Percentiles rank a stretch among this genome's conserved stretches.
phyloP scores from a whole-genome alignment of 257 asterid genomes.

The Solanum neorickii region DNA sequence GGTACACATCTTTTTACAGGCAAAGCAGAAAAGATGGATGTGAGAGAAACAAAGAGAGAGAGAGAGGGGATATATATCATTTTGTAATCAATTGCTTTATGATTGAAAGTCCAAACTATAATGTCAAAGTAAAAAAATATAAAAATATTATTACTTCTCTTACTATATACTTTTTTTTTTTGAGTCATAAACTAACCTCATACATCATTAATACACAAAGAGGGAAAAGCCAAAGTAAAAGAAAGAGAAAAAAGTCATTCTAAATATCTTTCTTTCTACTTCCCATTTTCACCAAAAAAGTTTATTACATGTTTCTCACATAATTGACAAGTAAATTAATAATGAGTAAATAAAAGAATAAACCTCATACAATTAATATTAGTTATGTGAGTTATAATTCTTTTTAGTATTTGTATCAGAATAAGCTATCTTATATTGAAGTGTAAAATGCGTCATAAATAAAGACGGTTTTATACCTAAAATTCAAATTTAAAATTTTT shows the following conservation, averaged over 20 bases:
- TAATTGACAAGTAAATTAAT: background rate
- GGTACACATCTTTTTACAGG: conserved; percentile 63
- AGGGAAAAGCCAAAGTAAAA: background rate
- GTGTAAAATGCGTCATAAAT: background rate
- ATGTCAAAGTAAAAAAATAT: background rate
- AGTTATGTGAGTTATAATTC: background rate
- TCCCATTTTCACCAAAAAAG: background rate
- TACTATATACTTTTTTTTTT: background rate
- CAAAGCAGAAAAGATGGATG: conserved; percentile 65
- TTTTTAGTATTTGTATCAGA: too few relatives aligned
- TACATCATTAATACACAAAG: background rate
- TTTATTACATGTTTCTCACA: background rate
- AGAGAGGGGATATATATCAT: conserved; percentile 43
- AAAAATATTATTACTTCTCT: background rate
- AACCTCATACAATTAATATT: background rate
- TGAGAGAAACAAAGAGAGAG: conserved; percentile 15
- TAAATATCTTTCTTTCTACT: background rate
- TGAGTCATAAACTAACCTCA: background rate
- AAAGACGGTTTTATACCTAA: too few relatives aligned
- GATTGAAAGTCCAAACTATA: conserved; percentile 27
- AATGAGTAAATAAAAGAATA: background rate
- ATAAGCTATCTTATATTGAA: background rate
- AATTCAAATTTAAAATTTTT: too few relatives aligned
- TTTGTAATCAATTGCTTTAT: conserved; percentile 93
- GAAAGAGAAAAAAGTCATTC: background rate